Base-by-base conservation (phyloP, 768 basidiomycete species). In the Gymnopilus dilepis region DNA sequence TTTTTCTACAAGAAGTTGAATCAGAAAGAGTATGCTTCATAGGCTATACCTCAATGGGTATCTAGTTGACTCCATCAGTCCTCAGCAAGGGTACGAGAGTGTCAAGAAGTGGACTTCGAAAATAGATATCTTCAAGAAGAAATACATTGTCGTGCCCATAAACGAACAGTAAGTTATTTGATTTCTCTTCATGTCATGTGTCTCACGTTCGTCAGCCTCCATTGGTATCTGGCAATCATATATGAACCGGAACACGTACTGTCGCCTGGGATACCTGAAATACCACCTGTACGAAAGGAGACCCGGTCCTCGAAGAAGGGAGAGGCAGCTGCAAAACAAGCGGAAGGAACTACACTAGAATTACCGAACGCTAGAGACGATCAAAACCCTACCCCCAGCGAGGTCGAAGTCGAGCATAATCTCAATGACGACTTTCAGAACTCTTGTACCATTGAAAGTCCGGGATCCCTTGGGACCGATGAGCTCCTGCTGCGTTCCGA, bases 141-240 rank as follows among this genome's bases (percentile, higher is more conserved):
- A 92, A 70, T 97, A 91, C 69, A 80, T 99, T 64, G 87, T 99
- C 50, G 85, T 99, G 9, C 97, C 97, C 2, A 97, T 99, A 75
- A 99, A 99, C 67, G 97, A 99, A 74, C 81, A 96, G 97, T 97
- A 72, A 59, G 86, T 72, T 7, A 6, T 45, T 15, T 22, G n/a
- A 22, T 47, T 42, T 9, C 12, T 43, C 33, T 22, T 54, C 24
- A 34, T 38, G 34, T 31, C 37, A 24, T 19, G 34, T 12, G 28
- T n/a, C 31, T 34, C 45, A 33, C 37, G 47, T 26, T 4, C 48
- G 37, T 21, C 43, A 99, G 97, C 67, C 75, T 94, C 43, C 97
- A 99, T 76, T 99, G 97, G 97, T 99, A 97, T 74, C 85, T 99
- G 40, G 96, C 94, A 15, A 87, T 99, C 63, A 97, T 99, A 65